phyloP scores from a whole-genome alignment of 2,329 filamentous ascomycete species.

The Pseudopithomyces chartarum region DNA sequence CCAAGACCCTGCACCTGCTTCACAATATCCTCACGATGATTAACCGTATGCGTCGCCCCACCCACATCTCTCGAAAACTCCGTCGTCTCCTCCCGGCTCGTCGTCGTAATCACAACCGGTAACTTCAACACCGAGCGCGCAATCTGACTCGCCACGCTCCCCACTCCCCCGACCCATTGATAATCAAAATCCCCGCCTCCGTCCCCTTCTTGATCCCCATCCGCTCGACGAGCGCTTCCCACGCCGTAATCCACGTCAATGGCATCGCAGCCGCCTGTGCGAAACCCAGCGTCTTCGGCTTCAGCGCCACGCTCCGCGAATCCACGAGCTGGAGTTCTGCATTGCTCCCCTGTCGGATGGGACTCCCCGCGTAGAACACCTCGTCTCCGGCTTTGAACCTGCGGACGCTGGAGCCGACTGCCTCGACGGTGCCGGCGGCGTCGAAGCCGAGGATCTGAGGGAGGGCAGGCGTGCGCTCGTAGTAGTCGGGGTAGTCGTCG shows the following conservation, averaged over 20 bases:
- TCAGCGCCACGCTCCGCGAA: constrained; percentile 45
- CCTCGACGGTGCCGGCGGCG: constrained; percentile 12
- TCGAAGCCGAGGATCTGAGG: constrained; percentile 15
- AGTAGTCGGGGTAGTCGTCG: constrained; percentile 39
- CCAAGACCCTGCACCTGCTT: constrained; percentile 44
- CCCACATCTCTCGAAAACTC: constrained; percentile 49
- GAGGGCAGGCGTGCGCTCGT: constrained; percentile 9
- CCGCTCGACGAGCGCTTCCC: constrained; percentile 47
- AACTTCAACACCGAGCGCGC: constrained; percentile 47
- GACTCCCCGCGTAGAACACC: constrained; percentile 50
- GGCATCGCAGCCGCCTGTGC: constrained; percentile 14
- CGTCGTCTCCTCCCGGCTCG: constrained; percentile 48
- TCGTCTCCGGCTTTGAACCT: constrained; percentile 47
- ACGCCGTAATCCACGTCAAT: constrained; percentile 14
- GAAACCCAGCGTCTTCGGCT: constrained; percentile 43
- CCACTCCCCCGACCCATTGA: constrained; percentile 54
- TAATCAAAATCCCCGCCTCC: constrained; percentile 44
- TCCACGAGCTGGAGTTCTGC: constrained; percentile 52
- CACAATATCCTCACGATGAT: constrained; percentile 49
- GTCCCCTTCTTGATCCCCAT: constrained; percentile 47
- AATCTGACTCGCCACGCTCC: constrained; percentile 52
- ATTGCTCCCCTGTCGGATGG: constrained; percentile 48
- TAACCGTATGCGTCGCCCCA: constrained; percentile 51
- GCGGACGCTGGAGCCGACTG: constrained; percentile 5
- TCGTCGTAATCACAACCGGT: constrained; percentile 52